Evolutionary conservation across 139 green algal species (phyloP).

Genomic region (Haematococcus lacustris): DNA sequence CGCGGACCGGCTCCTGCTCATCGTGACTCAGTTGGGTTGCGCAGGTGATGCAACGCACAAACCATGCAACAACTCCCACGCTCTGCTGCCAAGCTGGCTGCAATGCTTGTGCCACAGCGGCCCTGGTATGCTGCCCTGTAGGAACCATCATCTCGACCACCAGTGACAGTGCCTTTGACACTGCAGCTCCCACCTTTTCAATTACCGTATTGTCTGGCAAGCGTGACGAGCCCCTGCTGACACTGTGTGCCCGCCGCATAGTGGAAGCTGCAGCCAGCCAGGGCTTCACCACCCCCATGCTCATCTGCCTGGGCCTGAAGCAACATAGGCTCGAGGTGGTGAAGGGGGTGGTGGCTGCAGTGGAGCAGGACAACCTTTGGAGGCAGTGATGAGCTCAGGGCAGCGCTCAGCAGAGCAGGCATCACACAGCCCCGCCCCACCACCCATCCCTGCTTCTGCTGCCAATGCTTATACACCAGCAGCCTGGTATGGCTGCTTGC

Average conservation of each 20-base stretch:
- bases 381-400: background rate
- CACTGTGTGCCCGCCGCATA: slow-evolving; percentile 32
- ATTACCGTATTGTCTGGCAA: slow-evolving; percentile 31
- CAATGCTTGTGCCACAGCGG: too few relatives aligned
- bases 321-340: slow-evolving; percentile 15
- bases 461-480: too few relatives aligned
- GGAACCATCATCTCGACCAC: slow-evolving; percentile 29
- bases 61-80: too few relatives aligned
- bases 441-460: too few relatives aligned
- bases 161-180: slow-evolving; percentile 1
- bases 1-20: slow-evolving; percentile 26
- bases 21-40: slow-evolving; percentile 36
- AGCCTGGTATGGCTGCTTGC: too few relatives aligned
- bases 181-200: slow-evolving; percentile 27
- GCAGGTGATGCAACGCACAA: too few relatives aligned
- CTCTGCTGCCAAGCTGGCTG: too few relatives aligned
- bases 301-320: slow-evolving; percentile 36
- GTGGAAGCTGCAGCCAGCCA: slow-evolving; percentile 15
- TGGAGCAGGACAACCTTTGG: slow-evolving; percentile 25
- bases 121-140: too few relatives aligned
- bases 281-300: slow-evolving; percentile 31
- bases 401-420: too few relatives aligned
- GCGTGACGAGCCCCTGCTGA: slow-evolving; percentile 33
- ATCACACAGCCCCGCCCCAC: too few relatives aligned
- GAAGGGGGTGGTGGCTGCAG: slow-evolving; percentile 22